A percentile compares a stretch with the other conserved stretches of the same genome.
Evolutionary conservation across 148 eudicot genomes (phyloP).

Genomic region (Persicaria maculosa): DNA sequence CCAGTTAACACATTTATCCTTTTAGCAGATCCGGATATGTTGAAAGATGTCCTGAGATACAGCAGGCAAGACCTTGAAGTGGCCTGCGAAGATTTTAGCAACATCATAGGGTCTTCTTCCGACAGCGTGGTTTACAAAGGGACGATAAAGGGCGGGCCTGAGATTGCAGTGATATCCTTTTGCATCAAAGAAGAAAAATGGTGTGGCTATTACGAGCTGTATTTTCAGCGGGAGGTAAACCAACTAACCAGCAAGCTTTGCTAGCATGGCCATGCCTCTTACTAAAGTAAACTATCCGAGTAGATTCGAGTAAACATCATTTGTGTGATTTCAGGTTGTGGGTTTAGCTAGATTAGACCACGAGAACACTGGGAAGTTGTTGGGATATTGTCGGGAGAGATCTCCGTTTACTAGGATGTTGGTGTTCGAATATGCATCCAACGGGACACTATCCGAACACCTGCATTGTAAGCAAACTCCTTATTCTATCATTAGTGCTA

Average conservation of each 20-base stretch:
- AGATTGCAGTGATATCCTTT: slow-evolving; percentile 88
- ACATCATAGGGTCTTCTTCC: slow-evolving; percentile 83
- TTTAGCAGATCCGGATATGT: slow-evolving; percentile 54
- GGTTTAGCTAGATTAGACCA: slow-evolving; percentile 87
- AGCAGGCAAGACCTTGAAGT: slow-evolving; percentile 91
- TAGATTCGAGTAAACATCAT: background rate
- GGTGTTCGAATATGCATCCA: slow-evolving; percentile 85
- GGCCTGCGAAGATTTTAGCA: slow-evolving; percentile 99
- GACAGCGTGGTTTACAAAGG: slow-evolving; percentile 92
- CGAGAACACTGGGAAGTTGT: slow-evolving; percentile 68
- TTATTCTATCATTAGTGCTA: background rate
- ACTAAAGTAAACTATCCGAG: background rate
- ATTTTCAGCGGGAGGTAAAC: slow-evolving; percentile 83
- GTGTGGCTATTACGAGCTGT: slow-evolving; percentile 86
- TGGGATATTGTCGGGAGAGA: slow-evolving; percentile 84
- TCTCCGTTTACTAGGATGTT: slow-evolving; percentile 88
- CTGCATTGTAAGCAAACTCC: slow-evolving; percentile 75
- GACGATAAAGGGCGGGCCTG: slow-evolving; percentile 79
- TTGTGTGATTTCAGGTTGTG: slow-evolving; percentile 51
- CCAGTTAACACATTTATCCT: background rate
- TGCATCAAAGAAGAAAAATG: slow-evolving; percentile 92
- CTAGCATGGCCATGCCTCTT: background rate
- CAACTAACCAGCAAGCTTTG: background rate
- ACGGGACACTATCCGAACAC: slow-evolving; percentile 88
- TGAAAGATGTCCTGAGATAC: slow-evolving; percentile 62